These are phyloP conservation scores for Phlebopus sp. DNA, from an alignment of 1,284 basidiomycete species.

Conservation along the genomic window DNA sequence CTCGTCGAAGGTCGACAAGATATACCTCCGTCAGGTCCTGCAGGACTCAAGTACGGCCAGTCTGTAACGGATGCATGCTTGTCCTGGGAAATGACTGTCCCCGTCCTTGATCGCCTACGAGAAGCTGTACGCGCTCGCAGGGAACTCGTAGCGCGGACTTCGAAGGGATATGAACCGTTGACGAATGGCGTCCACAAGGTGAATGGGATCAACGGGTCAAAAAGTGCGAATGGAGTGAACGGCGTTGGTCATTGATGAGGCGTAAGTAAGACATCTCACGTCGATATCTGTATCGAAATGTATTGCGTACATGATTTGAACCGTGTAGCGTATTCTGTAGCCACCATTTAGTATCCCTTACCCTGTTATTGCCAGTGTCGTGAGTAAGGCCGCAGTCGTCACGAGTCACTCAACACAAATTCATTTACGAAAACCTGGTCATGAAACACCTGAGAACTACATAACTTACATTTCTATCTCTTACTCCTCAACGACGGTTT, in stretches of 20 bases:
- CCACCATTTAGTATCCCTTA: too few relatives aligned
- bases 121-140: constrained; percentile 79
- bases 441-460: too few relatives aligned
- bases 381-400: too few relatives aligned
- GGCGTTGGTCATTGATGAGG: background rate
- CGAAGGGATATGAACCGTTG: constrained; percentile 13
- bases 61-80: constrained; percentile 91
- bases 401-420: too few relatives aligned
- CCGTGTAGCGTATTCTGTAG: too few relatives aligned
- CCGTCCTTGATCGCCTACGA: constrained; percentile 76
- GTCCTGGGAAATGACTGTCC: constrained; percentile 84
- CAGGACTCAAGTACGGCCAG: constrained; percentile 83
- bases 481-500: too few relatives aligned
- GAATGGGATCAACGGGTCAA: constrained; percentile 1
- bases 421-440: too few relatives aligned
- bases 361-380: too few relatives aligned
- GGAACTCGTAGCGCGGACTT: constrained; percentile 40
- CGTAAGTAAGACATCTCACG: background rate
- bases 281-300: background rate
- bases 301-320: constrained; percentile 4
- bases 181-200: constrained; percentile 9
- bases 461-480: too few relatives aligned
- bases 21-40: constrained; percentile 75
- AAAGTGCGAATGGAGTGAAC: background rate
- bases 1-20: constrained; percentile 88